These are phyloP conservation scores for Pholiota adiposa DNA, from an alignment of 1,284 basidiomycete species.

Conservation along the genomic window DNA sequence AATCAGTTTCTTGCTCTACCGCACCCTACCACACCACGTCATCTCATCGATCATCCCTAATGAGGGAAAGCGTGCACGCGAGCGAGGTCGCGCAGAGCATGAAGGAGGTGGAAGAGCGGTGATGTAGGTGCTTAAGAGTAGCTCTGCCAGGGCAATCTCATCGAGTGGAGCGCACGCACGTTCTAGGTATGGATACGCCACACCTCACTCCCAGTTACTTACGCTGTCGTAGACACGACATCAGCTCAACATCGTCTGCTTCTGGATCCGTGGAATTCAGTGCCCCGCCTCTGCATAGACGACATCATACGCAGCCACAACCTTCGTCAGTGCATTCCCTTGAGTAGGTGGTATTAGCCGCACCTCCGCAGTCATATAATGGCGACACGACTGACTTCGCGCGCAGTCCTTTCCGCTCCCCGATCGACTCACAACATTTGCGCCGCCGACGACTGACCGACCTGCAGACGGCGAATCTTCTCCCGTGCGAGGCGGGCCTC, in stretches of 20 bases:
- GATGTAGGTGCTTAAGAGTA: constrained; percentile 68
- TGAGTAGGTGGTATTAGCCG: constrained; percentile 48
- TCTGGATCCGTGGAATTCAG: constrained; percentile 16
- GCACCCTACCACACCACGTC: constrained; percentile 45
- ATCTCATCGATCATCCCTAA: constrained; percentile 61
- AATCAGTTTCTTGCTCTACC: constrained; percentile 32
- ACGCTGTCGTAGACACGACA: neutral
- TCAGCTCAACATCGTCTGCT: constrained; percentile 18
- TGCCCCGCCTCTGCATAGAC: constrained; percentile 35
- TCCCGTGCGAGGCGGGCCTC: constrained; percentile 30
- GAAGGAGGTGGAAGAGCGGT: constrained; percentile 68
- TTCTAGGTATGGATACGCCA: neutral
- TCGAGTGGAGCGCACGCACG: no score
- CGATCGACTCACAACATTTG: constrained; percentile 10
- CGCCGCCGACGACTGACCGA: constrained; percentile 10
- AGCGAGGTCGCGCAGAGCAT: constrained; percentile 68
- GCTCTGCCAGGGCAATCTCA: no score
- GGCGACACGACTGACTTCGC: neutral
- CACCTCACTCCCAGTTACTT: neutral
- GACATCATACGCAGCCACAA: constrained; percentile 21
- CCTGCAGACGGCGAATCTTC: constrained; percentile 1
- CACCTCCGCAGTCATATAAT: constrained; percentile 36
- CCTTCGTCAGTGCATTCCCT: constrained; percentile 45
- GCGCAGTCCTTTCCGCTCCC: constrained; percentile 16
- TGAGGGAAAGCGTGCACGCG: constrained; percentile 72